A percentile compares a stretch with the other conserved stretches of the same genome.
Evolutionary conservation across 139 green algal species (phyloP).

Genomic region (Choricystis sp.): DNA sequence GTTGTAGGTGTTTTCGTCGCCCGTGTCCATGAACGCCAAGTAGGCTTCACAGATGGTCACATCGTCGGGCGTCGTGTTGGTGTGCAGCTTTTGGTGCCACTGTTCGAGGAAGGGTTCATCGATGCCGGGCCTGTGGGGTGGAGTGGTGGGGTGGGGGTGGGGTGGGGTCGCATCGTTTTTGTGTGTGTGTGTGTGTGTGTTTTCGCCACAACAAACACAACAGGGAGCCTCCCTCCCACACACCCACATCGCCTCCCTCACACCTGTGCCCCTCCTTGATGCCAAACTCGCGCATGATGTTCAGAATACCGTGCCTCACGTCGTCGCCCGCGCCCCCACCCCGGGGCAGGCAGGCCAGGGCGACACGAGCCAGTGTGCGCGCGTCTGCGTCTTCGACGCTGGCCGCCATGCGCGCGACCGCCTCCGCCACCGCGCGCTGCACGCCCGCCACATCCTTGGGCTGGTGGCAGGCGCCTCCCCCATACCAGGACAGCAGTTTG

Average conservation of each 20-base stretch:
- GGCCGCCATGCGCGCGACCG: constrained; percentile 37
- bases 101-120: constrained; percentile 77
- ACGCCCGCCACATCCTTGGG: constrained; percentile 76
- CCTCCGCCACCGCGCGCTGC: constrained; percentile 57
- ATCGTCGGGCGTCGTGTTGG: constrained; percentile 98
- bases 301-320: constrained; percentile 72
- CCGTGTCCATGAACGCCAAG: constrained; percentile 65
- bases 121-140: constrained; percentile 36
- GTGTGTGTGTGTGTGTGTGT: too few species aligned
- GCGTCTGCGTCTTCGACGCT: not conserved
- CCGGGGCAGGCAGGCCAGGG: constrained; percentile 50
- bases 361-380: constrained; percentile 35
- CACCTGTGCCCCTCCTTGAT: constrained; percentile 70
- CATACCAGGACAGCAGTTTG: constrained; percentile 59
- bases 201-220: too few species aligned
- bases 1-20: constrained; percentile 32
- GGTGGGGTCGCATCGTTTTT: too few species aligned
- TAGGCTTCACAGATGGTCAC: constrained; percentile 95
- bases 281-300: constrained; percentile 81
- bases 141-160: too few species aligned
- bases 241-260: too few species aligned
- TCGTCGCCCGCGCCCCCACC: constrained; percentile 79
- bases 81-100: constrained; percentile 98
- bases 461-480: constrained; percentile 57
- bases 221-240: too few species aligned